phyloP scores from a whole-genome alignment of 208 protist genomes.

The Vickermania ingenoplastis region DNA sequence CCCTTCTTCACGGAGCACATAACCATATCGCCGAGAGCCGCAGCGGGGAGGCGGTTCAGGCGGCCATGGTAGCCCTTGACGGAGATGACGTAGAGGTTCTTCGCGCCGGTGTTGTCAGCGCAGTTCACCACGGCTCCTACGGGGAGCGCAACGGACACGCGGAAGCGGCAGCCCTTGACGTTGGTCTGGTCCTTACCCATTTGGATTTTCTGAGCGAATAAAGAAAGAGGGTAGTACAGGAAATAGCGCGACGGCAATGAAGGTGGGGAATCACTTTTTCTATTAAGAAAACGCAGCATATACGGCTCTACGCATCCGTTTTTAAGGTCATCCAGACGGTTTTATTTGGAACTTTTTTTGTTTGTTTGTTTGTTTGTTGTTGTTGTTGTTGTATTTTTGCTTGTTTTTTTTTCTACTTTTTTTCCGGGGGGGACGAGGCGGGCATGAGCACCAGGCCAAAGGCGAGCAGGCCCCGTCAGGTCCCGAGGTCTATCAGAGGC shows the following conservation, averaged over 20 bases:
- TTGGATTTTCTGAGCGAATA: constrained; percentile 17
- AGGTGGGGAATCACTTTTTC: too few species aligned
- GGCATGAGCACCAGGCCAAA: too few species aligned
- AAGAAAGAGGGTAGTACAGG: neutral
- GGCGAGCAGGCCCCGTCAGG: too few species aligned
- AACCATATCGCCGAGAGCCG: constrained; percentile 98
- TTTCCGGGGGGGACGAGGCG: too few species aligned
- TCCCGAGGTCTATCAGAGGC: too few species aligned
- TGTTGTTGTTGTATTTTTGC: too few species aligned
- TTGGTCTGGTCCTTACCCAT: constrained; percentile 89
- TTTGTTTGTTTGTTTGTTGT: too few species aligned
- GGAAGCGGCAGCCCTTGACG: constrained; percentile 96
- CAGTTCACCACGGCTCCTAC: constrained; percentile 99
- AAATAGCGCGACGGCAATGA: neutral
- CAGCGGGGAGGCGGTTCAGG: constrained; percentile 98
- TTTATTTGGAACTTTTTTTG: neutral
- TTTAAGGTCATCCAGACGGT: neutral
- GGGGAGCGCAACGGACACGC: constrained; percentile 97
- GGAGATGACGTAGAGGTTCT: constrained; percentile 99
- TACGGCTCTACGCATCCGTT: too few species aligned
- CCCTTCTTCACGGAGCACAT: constrained; percentile 99
- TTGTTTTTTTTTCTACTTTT: too few species aligned
- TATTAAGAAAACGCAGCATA: too few species aligned
- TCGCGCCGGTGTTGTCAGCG: constrained; percentile 99
- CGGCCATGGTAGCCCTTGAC: constrained; percentile 97